phyloP scores from a whole-genome alignment of 2,329 filamentous ascomycete genomes.

The Xylaria hypoxylon region DNA sequence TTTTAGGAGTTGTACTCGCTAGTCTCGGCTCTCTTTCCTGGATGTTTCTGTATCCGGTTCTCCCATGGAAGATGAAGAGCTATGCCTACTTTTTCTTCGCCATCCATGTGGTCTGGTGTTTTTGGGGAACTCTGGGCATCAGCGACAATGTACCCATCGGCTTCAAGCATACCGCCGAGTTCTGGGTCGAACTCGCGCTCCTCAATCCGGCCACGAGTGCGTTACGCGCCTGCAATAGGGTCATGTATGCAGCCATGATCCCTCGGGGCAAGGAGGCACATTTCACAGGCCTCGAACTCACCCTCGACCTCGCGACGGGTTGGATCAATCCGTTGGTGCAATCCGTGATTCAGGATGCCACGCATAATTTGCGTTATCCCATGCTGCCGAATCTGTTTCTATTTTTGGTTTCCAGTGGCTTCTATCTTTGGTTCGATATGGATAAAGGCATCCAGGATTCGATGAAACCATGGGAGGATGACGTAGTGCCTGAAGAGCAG shows the following conservation, averaged over 20 bases:
- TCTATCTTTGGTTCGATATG: slow-evolving; percentile 37
- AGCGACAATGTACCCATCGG: slow-evolving; percentile 31
- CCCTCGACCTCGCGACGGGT: slow-evolving; percentile 32
- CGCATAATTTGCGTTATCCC: slow-evolving; percentile 38
- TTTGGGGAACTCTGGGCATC: slow-evolving; percentile 37
- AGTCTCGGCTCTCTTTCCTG: slow-evolving; percentile 33
- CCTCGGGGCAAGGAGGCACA: slow-evolving; percentile 35
- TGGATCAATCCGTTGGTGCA: slow-evolving; percentile 38
- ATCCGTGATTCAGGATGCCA: slow-evolving; percentile 36
- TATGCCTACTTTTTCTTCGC: slow-evolving; percentile 35
- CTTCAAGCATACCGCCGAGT: slow-evolving; percentile 34
- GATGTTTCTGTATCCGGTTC: slow-evolving; percentile 34
- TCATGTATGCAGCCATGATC: slow-evolving; percentile 36
- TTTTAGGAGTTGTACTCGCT: slow-evolving; percentile 33
- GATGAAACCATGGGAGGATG: slow-evolving; percentile 30
- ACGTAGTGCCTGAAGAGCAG: neutral
- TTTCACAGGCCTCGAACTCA: slow-evolving; percentile 35
- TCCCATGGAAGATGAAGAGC: slow-evolving; percentile 30
- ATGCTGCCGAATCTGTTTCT: slow-evolving; percentile 36
- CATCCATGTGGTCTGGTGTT: slow-evolving; percentile 26
- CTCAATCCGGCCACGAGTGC: slow-evolving; percentile 34
- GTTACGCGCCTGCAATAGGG: slow-evolving; percentile 34
- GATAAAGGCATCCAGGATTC: slow-evolving; percentile 38
- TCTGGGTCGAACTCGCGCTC: slow-evolving; percentile 36
- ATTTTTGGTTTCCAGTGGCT: slow-evolving; percentile 24